phyloP scores from a whole-genome alignment of 176 grass and related monocot genomes.

The Puya raimondii region DNA sequence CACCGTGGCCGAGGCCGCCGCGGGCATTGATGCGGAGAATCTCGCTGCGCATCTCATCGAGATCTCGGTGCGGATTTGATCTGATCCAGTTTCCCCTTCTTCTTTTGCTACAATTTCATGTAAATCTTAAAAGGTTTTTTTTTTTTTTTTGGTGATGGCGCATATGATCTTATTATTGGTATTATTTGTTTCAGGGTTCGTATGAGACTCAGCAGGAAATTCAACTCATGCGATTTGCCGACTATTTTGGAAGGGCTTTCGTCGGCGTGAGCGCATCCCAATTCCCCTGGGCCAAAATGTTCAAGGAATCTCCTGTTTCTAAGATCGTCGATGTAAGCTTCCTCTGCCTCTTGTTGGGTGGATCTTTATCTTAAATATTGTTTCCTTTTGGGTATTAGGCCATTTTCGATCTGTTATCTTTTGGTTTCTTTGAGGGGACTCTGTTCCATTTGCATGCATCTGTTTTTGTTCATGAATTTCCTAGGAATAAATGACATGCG shows the following conservation, averaged over 20 bases:
- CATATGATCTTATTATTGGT: neutral
- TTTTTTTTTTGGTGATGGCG: conserved; percentile 5
- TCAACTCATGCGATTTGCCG: conserved; percentile 95
- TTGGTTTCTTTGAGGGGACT: too few relatives aligned
- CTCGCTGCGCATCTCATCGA: conserved; percentile 62
- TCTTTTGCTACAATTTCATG: conserved; percentile 17
- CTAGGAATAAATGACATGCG: neutral
- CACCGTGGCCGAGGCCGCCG: conserved; percentile 64
- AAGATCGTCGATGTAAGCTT: conserved; percentile 81
- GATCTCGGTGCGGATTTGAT: conserved; percentile 48
- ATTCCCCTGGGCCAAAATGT: conserved; percentile 92
- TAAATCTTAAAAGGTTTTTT: conserved; percentile 20
- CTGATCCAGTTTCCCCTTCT: conserved; percentile 34
- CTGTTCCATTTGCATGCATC: too few relatives aligned
- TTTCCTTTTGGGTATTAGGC: neutral
- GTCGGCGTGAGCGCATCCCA: conserved; percentile 52
- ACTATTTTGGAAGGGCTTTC: conserved; percentile 86
- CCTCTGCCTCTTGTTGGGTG: neutral
- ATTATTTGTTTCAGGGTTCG: conserved; percentile 38
- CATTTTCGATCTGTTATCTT: too few relatives aligned
- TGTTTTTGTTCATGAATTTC: too few relatives aligned
- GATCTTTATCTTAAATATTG: neutral
- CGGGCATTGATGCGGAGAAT: conserved; percentile 52
- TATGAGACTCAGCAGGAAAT: conserved; percentile 83
- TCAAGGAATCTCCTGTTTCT: conserved; percentile 75